These are phyloP conservation scores for Nakaseomyces glabratus DNA, from an alignment of 1,139 yeast species.

Conservation along the genomic window DNA sequence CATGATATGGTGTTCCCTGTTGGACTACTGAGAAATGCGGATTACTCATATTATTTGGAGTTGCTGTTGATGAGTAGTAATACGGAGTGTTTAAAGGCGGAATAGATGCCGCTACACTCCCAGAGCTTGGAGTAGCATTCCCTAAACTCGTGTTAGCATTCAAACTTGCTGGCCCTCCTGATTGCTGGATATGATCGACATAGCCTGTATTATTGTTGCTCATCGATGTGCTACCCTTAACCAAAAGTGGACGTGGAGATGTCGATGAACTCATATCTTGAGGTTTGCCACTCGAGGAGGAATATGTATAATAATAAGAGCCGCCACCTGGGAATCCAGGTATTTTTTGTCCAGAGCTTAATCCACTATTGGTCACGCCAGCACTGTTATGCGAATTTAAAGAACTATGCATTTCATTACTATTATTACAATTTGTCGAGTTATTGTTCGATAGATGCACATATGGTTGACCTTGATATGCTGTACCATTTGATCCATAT, in stretches of 20 bases:
- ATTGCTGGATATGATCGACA: background rate
- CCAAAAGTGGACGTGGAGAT: slow-evolving; percentile 4
- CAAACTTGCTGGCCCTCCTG: background rate
- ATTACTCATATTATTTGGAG: background rate
- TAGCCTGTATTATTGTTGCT: background rate
- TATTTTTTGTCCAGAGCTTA: slow-evolving; percentile 1
- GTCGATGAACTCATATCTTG: slow-evolving; percentile 2
- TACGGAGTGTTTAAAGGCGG: slow-evolving; percentile 3
- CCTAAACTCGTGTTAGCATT: background rate
- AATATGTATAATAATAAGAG: slow-evolving; percentile 6
- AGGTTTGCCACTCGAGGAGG: background rate
- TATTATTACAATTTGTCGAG: slow-evolving; percentile 4
- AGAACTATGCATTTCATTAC: slow-evolving; percentile 6
- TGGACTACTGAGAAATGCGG: too few species aligned
- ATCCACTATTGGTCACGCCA: background rate
- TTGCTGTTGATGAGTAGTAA: background rate
- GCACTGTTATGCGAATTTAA: slow-evolving; percentile 1
- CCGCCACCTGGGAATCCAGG: slow-evolving; percentile 3
- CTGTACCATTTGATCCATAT: background rate
- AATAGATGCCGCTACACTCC: background rate
- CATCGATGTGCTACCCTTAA: background rate
- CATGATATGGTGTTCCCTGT: too few species aligned
- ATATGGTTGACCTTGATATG: background rate
- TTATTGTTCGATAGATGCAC: background rate
- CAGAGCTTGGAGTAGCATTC: background rate